Evolutionary conservation across 2,329 filamentous ascomycete genomes (phyloP), one percentile per base, ranked within the genome.

Genomic region (Aspergillus calidoustus): DNA sequence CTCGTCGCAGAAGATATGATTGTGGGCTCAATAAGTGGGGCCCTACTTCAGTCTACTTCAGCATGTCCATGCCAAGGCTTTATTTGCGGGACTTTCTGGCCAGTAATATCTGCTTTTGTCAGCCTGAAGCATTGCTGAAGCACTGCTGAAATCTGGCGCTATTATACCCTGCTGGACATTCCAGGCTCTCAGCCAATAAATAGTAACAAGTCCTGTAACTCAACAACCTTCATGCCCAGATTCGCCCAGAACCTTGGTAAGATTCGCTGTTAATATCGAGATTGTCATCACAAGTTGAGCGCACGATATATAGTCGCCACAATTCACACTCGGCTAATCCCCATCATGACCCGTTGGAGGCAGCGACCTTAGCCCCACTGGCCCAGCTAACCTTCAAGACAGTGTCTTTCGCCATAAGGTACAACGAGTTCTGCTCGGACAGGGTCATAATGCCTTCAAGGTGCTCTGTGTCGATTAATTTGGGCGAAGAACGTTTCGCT

Each of bases 21-120:
- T n/a, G n/a, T 53, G 50, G 17, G 50, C 50, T 53, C 30, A 53
- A 53, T 53, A 53, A 41, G 50, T 53, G 31, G 50, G 50, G 50
- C 31, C 15, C 50, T 41, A 53, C 30, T 53, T 53, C n/a, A 53
- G 50, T 41, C 50, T 53, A 53, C 50, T 51, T 51, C 48, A 7
- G 28, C 31, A n/a, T 51, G 28, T 51, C 48, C 48, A 51, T 51
- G 48, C 48, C 25, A 28, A 51, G 22, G 48, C 48, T 51, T 51
- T 51, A 51, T 51, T 51, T 51, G 28, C 48, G 28, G 48, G 48
- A 51, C 48, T 51, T 51, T 49, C 48, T 51, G 28, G 48, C 48
- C 19, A 51, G 31, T 49, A 49, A 49, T 51, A 51, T 51, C 28
- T 51, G 28, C 28, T 31, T 51, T 51, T 51, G 19, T 51, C 19